phyloP scores from a whole-genome alignment of 495 filamentous ascomycete genomes.

The Talaromyces nanjingensis region DNA sequence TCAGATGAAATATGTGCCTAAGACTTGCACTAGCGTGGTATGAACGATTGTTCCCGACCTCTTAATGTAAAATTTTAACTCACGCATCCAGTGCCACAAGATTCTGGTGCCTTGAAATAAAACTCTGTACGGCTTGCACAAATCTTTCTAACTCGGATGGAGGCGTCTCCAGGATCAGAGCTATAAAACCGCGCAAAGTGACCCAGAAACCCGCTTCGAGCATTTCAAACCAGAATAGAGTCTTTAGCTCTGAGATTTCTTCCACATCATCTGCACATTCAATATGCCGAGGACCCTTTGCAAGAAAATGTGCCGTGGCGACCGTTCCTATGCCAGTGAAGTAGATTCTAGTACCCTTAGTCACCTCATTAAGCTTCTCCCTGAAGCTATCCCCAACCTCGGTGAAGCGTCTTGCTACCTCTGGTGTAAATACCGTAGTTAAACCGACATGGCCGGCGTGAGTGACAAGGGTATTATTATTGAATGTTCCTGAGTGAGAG shows the following conservation, averaged over 20 bases:
- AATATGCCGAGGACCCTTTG: not conserved
- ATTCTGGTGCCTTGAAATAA: not conserved
- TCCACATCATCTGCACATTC: not conserved
- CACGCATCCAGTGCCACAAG: not conserved
- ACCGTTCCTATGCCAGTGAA: constrained; percentile 16
- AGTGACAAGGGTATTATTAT: not conserved
- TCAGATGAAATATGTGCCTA: not conserved
- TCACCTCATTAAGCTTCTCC: constrained; percentile 15
- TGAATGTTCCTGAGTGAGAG: not conserved
- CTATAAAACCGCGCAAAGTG: constrained; percentile 31
- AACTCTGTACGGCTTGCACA: not conserved
- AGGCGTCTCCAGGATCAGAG: constrained; percentile 34
- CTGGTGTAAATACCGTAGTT: constrained; percentile 11
- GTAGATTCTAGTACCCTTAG: constrained; percentile 16
- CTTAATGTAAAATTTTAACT: too few species aligned
- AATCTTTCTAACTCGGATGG: constrained; percentile 34
- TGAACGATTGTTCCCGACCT: not conserved
- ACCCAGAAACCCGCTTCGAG: constrained; percentile 43
- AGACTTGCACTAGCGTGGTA: not conserved
- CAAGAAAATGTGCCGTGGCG: constrained; percentile 14
- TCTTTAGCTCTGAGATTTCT: constrained; percentile 26
- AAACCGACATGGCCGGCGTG: not conserved
- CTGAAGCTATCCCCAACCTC: constrained; percentile 5
- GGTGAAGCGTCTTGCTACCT: not conserved
- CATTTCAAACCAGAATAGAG: constrained; percentile 45